phyloP scores from a whole-genome alignment of 1,139 yeast species.

The Yamadazyma siamensis region DNA sequence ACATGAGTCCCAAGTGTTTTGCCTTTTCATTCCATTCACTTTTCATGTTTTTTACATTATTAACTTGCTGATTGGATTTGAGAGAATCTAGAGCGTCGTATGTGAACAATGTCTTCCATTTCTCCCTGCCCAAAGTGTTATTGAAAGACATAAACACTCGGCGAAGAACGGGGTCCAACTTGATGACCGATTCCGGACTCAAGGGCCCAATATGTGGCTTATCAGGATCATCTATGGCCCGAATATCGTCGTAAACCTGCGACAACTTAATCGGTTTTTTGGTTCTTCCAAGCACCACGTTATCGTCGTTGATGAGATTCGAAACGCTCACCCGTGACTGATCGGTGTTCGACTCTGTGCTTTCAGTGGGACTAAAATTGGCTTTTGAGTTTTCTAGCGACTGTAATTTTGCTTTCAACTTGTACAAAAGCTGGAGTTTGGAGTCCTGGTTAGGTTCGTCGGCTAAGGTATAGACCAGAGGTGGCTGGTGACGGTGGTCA shows the following conservation, averaged over 20 bases:
- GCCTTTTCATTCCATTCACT: conserved; percentile 19
- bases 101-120: conserved; percentile 5
- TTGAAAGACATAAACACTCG: conserved; percentile 9
- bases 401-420: background rate
- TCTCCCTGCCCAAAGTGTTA: conserved; percentile 5
- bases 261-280: too few relatives aligned
- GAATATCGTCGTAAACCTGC: conserved; percentile 3
- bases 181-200: conserved; percentile 30
- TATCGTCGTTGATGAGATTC: conserved; percentile 2
- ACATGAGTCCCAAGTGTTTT: conserved; percentile 31
- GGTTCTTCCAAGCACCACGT: too few relatives aligned
- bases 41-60: conserved; percentile 1
- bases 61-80: background rate
- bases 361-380: background rate
- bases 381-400: background rate
- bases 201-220: conserved; percentile 32
- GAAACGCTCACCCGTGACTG: conserved; percentile 4
- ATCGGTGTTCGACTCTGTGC: background rate
- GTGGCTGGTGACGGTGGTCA: too few relatives aligned
- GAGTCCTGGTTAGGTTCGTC: background rate
- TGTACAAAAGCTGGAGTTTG: background rate
- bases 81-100: background rate
- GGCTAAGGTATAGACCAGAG: too few relatives aligned
- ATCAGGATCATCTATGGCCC: conserved; percentile 4
- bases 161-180: conserved; percentile 21